Percentiles rank a stretch among this genome's conserved stretches.
phyloP scores from a whole-genome alignment of 108 stramenopile species.

The Aurantiochytrium sp. region DNA sequence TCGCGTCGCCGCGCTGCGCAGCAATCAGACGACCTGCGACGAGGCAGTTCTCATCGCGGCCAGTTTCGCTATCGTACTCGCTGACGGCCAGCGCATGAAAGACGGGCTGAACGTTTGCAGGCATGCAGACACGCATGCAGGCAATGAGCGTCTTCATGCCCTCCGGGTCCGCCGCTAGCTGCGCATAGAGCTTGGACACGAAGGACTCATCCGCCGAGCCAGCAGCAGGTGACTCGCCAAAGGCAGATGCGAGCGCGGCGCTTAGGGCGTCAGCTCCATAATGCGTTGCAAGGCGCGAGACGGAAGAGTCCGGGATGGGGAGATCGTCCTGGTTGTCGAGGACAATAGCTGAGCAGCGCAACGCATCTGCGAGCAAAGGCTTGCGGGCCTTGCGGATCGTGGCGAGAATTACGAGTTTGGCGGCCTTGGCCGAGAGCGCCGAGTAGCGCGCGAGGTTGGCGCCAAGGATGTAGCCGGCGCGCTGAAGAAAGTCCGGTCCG shows the following conservation, averaged over 20 bases:
- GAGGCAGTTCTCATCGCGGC: not conserved
- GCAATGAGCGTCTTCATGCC: not conserved
- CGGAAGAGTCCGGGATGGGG: not conserved
- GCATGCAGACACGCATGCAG: not conserved
- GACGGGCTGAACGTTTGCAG: not conserved
- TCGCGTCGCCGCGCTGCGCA: not conserved
- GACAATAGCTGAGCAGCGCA: not conserved
- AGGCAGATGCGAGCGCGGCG: not conserved
- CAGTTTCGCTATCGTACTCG: not conserved
- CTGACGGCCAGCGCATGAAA: not conserved
- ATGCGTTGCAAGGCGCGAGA: not conserved
- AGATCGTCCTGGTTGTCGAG: not conserved
- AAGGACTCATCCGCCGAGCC: not conserved
- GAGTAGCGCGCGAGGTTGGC: not conserved
- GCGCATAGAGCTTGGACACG: not conserved
- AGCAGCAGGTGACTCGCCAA: not conserved
- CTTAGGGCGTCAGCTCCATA: not conserved
- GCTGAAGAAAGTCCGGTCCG: not conserved
- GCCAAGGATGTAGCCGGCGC: not conserved
- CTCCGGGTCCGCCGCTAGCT: not conserved
- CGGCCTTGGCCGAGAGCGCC: not conserved
- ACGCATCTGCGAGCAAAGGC: not conserved
- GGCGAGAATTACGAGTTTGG: not conserved
- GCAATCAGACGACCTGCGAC: not conserved
- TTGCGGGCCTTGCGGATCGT: not conserved